Base-by-base conservation (phyloP, 2,329 filamentous ascomycete species). In the Huntiella moniliformis region DNA sequence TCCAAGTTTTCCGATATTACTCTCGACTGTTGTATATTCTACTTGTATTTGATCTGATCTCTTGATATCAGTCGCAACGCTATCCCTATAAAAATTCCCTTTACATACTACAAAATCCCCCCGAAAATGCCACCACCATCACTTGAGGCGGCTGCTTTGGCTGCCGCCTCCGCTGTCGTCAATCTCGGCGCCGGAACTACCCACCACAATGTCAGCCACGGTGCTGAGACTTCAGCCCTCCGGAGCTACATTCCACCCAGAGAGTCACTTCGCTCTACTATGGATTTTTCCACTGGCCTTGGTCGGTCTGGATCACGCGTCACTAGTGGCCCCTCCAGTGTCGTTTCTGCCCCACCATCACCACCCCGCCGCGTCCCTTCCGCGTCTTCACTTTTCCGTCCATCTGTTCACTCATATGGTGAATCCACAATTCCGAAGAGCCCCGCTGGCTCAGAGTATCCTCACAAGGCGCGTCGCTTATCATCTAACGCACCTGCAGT, bases 401-500 rank as follows among this genome's bases (percentile, higher is more conserved):
- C 38, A 3, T 28, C 22, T 28, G 22, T 28, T 28, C 22, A 28
- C 22, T 28, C 22, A 10, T 28, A 28, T 28, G 22, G 22, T 8
- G 22, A 28, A 28, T 28, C 22, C 22, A 10, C 22, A 28, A 28
- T 28, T 28, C 7, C 10, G 7, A 28, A 28, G 6, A 28, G 22
- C 10, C 22, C 22, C 22, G 5, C 22, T 28, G 22, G 16, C 36
- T 8, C 39, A 16, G 38, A 42, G 17, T 40, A 40, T 18, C 22
- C 38, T 32, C 38, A 38, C 22, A 47, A 39, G 44, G 15, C 36
- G 38, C 45, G 28, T 45, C 43, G 38, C n/a, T 16, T 43, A 37
- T 40, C 44, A 35, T 18, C 38, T 36, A 41, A 28, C 11, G 46
- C 46, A 18, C 38, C 40, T 6, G 15, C 11, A n/a, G 16, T 38